Evolutionary conservation across 176 grass and related monocot genomes (phyloP).

Genomic region (Ananas comosus): DNA sequence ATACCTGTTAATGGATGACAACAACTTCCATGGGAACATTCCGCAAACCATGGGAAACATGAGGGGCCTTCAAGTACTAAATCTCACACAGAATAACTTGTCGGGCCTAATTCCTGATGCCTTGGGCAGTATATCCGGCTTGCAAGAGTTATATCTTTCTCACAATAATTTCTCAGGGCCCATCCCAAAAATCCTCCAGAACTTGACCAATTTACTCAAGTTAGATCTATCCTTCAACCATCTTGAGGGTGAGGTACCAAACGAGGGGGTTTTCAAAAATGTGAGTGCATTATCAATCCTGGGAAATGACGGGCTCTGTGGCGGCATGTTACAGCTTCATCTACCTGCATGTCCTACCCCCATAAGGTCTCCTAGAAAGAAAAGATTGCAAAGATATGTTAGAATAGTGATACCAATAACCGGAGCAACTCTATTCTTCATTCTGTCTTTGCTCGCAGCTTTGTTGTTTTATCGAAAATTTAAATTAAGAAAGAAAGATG

Average conservation of each 20-base stretch:
- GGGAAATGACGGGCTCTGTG: conserved; percentile 29
- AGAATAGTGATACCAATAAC: conserved; percentile 7
- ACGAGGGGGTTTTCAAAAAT: conserved; percentile 33
- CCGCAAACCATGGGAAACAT: conserved; percentile 26
- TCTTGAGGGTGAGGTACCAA: conserved; percentile 36
- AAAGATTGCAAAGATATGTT: conserved; percentile 5
- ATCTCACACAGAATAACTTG: conserved; percentile 36
- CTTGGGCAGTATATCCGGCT: conserved; percentile 3
- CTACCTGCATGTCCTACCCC: conserved; percentile 17
- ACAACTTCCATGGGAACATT: conserved; percentile 26
- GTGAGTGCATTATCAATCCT: conserved; percentile 15
- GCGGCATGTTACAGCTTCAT: conserved; percentile 31
- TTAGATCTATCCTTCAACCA: conserved; percentile 27
- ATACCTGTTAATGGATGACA: conserved; percentile 13
- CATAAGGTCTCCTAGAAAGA: conserved; percentile 11
- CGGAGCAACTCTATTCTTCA: conserved; percentile 4
- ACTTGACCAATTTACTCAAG: background rate
- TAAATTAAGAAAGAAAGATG: conserved; percentile 2
- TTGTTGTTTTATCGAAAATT: conserved; percentile 1
- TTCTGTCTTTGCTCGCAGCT: background rate
- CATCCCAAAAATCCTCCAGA: background rate
- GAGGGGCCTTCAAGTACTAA: conserved; percentile 11
- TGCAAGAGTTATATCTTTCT: conserved; percentile 20
- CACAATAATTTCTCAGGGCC: conserved; percentile 26
- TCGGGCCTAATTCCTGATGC: conserved; percentile 26